Percentiles rank a stretch among this genome's conserved stretches.
Conservation (phyloP, 345 rosid genomes). For the Cardamine resedifolia region DNA sequence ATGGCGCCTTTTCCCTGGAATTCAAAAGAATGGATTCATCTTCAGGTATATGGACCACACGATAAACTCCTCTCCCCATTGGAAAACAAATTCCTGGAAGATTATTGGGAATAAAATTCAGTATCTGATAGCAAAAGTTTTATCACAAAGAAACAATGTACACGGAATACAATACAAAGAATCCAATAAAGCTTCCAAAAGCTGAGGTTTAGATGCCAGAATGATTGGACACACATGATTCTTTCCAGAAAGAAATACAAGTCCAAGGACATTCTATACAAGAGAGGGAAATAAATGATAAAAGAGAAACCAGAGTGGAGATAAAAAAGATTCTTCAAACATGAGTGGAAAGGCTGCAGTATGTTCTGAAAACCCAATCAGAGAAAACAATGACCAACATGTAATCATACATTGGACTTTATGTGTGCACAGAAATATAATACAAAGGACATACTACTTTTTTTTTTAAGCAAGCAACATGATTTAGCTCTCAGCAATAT, state of each 20-base stretch:
- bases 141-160: conserved; percentile 12
- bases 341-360: conserved; percentile 8
- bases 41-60: conserved; percentile 96
- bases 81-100: conserved; percentile 93
- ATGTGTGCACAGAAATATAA: conserved; percentile 10
- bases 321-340: conserved; percentile 1
- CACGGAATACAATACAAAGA: background rate
- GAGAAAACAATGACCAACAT: conserved; percentile 12
- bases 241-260: background rate
- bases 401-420: conserved; percentile 1
- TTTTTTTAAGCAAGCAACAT: conserved; percentile 12
- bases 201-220: conserved; percentile 20
- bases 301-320: background rate
- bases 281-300: conserved; percentile 9
- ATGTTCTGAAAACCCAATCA: conserved; percentile 8
- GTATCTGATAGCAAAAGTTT: conserved; percentile 4
- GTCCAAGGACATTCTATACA: conserved; percentile 2
- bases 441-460: conserved; percentile 13
- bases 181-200: conserved; percentile 1
- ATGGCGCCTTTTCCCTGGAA: conserved; percentile 99
- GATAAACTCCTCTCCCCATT: conserved; percentile 92
- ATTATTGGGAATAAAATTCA: conserved; percentile 21
- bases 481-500: background rate
- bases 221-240: conserved; percentile 10
- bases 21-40: conserved; percentile 97